Percentiles rank a stretch among this genome's conserved stretches.
phyloP scores from a whole-genome alignment of 1,284 basidiomycete species.

The Irpex lacteus region DNA sequence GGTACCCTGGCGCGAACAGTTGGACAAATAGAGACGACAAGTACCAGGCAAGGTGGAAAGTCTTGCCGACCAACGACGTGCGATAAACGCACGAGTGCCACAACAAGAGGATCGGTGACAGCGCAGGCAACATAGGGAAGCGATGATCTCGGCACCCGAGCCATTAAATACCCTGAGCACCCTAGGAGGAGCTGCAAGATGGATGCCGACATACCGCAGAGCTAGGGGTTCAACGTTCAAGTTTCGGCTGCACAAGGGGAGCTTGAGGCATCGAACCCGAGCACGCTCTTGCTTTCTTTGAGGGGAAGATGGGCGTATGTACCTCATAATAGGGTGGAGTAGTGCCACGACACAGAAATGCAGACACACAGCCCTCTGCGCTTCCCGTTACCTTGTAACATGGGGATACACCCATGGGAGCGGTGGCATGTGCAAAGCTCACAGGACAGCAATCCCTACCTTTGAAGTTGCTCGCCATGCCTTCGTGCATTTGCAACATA shows the following conservation, averaged over 20 bases:
- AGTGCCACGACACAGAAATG: background rate
- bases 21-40: background rate
- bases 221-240: background rate
- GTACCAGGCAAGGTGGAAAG: background rate
- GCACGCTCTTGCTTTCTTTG: background rate
- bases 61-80: background rate
- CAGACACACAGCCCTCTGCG: no score
- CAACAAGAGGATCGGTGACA: background rate
- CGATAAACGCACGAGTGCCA: background rate
- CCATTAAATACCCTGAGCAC: background rate
- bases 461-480: background rate
- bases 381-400: no score
- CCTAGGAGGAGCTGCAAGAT: background rate
- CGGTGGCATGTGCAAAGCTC: background rate
- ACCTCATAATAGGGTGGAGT: background rate
- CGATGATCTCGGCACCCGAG: background rate
- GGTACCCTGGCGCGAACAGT: background rate
- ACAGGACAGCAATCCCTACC: background rate
- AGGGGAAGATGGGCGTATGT: background rate
- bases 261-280: background rate
- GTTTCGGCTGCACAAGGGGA: background rate
- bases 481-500: background rate
- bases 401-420: no score
- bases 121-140: background rate
- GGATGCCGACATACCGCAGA: slow-evolving; percentile 1